phyloP scores from a whole-genome alignment of 2,329 filamentous ascomycete genomes.

The Paracoccidioides brasiliensis region DNA sequence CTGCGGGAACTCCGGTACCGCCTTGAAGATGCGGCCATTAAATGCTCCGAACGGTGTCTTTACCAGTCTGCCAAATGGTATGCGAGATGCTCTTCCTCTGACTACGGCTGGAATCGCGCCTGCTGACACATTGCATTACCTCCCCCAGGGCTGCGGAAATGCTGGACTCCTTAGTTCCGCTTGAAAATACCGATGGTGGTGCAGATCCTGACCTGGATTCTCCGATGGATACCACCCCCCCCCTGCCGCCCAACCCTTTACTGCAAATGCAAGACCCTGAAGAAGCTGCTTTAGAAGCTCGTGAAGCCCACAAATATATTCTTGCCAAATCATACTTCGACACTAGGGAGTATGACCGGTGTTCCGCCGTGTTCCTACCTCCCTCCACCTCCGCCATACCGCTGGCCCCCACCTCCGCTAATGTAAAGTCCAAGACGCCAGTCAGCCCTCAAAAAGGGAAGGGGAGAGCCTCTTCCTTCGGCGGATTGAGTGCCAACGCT shows the following conservation, averaged over 20 bases:
- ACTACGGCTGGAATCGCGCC: background rate
- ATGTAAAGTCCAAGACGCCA: constrained; percentile 26
- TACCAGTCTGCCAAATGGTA: constrained; percentile 97
- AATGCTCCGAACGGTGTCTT: constrained; percentile 86
- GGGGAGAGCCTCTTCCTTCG: constrained; percentile 39
- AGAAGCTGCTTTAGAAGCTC: constrained; percentile 63
- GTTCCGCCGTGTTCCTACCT: constrained; percentile 78
- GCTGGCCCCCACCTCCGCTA: constrained; percentile 34
- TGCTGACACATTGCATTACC: background rate
- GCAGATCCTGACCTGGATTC: constrained; percentile 48
- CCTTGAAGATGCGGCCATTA: constrained; percentile 72
- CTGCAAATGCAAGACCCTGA: constrained; percentile 49
- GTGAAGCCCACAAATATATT: constrained; percentile 70
- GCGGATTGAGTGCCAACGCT: constrained; percentile 23
- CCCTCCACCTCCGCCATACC: constrained; percentile 60
- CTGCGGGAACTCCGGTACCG: constrained; percentile 53
- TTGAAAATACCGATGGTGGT: constrained; percentile 37
- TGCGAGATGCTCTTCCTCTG: constrained; percentile 5
- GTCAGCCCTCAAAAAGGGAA: constrained; percentile 44
- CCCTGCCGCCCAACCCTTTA: constrained; percentile 39
- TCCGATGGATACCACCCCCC: constrained; percentile 47
- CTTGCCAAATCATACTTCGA: constrained; percentile 92
- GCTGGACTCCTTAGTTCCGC: constrained; percentile 60
- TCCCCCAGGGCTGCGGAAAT: constrained; percentile 75
- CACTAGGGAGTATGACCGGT: constrained; percentile 87